phyloP scores from a whole-genome alignment of 805 yeast species.

The Cyberlindnera maritima region DNA sequence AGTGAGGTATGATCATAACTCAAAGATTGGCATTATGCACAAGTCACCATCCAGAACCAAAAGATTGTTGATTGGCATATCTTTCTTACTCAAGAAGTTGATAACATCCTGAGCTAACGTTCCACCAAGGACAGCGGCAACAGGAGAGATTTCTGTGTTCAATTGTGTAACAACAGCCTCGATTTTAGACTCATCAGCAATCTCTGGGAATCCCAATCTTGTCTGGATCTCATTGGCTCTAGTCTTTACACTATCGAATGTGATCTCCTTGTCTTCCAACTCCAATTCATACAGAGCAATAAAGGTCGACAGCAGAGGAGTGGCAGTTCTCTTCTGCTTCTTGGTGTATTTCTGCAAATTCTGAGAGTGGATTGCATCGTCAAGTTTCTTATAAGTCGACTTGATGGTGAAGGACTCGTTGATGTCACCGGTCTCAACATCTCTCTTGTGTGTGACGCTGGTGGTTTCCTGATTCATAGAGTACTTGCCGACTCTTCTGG shows the following conservation, averaged over 20 bases:
- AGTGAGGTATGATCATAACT: conserved; percentile 31
- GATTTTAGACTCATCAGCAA: conserved; percentile 42
- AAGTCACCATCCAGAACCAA: conserved; percentile 70
- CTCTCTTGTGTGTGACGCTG: conserved; percentile 31
- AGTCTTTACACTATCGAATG: conserved; percentile 28
- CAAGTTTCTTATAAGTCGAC: conserved; percentile 37
- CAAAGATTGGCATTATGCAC: conserved; percentile 76
- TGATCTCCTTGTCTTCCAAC: conserved; percentile 25
- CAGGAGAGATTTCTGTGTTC: conserved; percentile 71
- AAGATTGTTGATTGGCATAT: conserved; percentile 79
- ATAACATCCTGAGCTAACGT: conserved; percentile 87
- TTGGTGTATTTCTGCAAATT: conserved; percentile 29
- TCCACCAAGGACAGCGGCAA: conserved; percentile 88
- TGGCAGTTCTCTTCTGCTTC: conserved; percentile 44
- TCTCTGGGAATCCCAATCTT: conserved; percentile 38
- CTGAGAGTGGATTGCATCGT: conserved; percentile 30
- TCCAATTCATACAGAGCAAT: conserved; percentile 53
- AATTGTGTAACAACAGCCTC: conserved; percentile 44
- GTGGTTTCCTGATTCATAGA: conserved; percentile 42
- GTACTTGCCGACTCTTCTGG: conserved; percentile 51
- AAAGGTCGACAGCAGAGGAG: conserved; percentile 57
- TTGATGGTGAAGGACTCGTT: conserved; percentile 37
- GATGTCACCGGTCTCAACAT: conserved; percentile 34
- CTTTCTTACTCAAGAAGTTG: conserved; percentile 71
- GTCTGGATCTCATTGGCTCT: conserved; percentile 33